These are phyloP conservation scores for Vitis rupestris DNA, from an alignment of 164 flowering plant genomes.

Conservation along the genomic window DNA sequence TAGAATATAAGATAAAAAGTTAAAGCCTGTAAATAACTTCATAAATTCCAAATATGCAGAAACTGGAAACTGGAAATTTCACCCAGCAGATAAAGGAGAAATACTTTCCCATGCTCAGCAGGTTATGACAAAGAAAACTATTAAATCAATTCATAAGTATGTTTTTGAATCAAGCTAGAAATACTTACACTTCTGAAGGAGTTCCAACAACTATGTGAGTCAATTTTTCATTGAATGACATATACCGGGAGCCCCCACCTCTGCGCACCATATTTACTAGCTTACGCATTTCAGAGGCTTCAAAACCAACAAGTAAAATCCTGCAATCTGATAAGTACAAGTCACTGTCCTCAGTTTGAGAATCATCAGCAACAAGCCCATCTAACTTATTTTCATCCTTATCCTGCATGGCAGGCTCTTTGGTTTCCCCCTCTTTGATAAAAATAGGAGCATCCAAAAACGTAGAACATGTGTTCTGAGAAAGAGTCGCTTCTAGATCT, in stretches of 20 bases:
- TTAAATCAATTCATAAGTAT: too few relatives aligned
- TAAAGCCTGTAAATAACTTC: too few relatives aligned
- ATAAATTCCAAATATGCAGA: too few relatives aligned
- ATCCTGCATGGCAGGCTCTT: conserved; percentile 24
- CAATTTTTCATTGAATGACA: conserved; percentile 64
- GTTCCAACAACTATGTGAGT: conserved; percentile 83
- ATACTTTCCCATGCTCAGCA: too few relatives aligned
- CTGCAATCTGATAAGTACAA: conserved; percentile 90
- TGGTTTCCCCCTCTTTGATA: conserved; percentile 34
- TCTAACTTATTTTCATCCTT: conserved; percentile 40
- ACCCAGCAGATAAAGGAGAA: too few relatives aligned
- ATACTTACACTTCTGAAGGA: conserved; percentile 78
- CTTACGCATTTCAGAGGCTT: conserved; percentile 73
- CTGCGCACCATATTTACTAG: conserved; percentile 70
- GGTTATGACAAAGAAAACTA: too few relatives aligned
- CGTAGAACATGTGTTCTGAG: conserved; percentile 48
- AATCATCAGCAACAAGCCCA: conserved; percentile 79
- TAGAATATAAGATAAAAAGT: too few relatives aligned
- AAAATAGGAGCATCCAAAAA: conserved; percentile 32
- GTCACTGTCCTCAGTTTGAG: conserved; percentile 76
- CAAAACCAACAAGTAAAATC: conserved; percentile 76
- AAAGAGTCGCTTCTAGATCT: conserved; percentile 55
- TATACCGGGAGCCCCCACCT: conserved; percentile 94
- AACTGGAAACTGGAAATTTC: too few relatives aligned
- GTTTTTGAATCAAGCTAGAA: not conserved